phyloP scores from a whole-genome alignment of 495 filamentous ascomycete genomes.

The Hyaloscypha hepaticicola region DNA sequence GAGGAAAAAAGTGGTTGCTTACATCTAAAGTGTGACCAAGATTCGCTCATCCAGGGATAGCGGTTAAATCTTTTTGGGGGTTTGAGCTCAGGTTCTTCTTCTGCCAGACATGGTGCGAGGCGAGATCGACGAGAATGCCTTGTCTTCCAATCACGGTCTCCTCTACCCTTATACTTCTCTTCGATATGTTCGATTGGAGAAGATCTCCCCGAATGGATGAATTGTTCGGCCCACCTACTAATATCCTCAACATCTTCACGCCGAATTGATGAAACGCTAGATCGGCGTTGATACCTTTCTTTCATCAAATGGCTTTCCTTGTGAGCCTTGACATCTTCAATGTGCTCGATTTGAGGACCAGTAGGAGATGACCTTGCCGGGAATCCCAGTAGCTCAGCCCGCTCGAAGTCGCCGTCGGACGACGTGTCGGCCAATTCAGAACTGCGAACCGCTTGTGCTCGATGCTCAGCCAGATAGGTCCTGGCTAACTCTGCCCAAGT shows the following conservation, averaged over 20 bases:
- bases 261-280: too few species aligned
- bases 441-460: background rate
- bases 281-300: too few species aligned
- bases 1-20: too few species aligned
- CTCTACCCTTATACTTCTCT: background rate
- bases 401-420: too few species aligned
- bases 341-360: too few species aligned
- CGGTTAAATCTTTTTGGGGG: background rate
- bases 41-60: background rate
- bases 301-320: too few species aligned
- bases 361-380: too few species aligned
- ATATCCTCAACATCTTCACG: too few species aligned
- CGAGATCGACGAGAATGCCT: background rate
- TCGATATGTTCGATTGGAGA: background rate
- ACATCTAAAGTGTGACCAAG: too few species aligned
- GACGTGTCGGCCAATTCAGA: background rate
- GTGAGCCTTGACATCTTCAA: too few species aligned
- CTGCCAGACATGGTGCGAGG: background rate
- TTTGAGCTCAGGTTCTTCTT: background rate
- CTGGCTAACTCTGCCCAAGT: constrained; percentile 4
- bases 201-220: background rate
- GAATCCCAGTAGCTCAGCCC: too few species aligned
- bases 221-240: too few species aligned
- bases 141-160: background rate
- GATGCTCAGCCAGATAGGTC: background rate